Base-by-base conservation (phyloP, 768 basidiomycete genomes). In the Cyclocybe cylindracea region DNA sequence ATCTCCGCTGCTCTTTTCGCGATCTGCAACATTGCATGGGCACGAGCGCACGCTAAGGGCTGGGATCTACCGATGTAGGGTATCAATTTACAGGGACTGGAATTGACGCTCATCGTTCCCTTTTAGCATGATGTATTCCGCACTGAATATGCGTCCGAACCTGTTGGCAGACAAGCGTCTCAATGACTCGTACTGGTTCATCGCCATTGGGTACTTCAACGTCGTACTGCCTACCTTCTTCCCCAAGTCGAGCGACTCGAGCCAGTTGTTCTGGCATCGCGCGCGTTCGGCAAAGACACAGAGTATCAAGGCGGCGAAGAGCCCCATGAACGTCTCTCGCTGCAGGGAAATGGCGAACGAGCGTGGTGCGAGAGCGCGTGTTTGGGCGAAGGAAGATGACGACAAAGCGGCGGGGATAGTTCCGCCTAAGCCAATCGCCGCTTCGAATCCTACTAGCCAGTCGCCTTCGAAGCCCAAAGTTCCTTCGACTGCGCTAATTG, bases 191-290 rank as follows among this genome's bases (percentile, higher is more conserved):
- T 89, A 89, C 71, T 91, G 87, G 85, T 89, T 85, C 72, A 76
- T 91, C 33, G 82, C 86, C n/a, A 82, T 90, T 50, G 84, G 86
- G 4, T 90, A 88, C 70, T 89, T 87, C 76, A 92, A 91, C 67
- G 77, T 94, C 58, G 71, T 91, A 49, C 82, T 94, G 7, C 90
- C 91, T 1, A 73, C 78, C 14, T 89, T 92, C 70, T 61, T 89
- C 19, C 85, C 87, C n/a, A 49, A 59, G 10, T 70, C 71, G 19
- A 59, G 60, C 7, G 69, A 78, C 34, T 56, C 77, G 24, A 60
- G 70, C 2, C 52, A 72, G 29, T 78, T 74, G 0, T 88, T 93
- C 66, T 93, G 90, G 90, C 83, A 83, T 54, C 82, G 90, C 48
- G 87, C 89, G 10, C 80, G 77, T 13, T 67, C 70, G 34, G 87